Conservation (phyloP, 495 filamentous ascomycete genomes). For the Darksidea phi region DNA sequence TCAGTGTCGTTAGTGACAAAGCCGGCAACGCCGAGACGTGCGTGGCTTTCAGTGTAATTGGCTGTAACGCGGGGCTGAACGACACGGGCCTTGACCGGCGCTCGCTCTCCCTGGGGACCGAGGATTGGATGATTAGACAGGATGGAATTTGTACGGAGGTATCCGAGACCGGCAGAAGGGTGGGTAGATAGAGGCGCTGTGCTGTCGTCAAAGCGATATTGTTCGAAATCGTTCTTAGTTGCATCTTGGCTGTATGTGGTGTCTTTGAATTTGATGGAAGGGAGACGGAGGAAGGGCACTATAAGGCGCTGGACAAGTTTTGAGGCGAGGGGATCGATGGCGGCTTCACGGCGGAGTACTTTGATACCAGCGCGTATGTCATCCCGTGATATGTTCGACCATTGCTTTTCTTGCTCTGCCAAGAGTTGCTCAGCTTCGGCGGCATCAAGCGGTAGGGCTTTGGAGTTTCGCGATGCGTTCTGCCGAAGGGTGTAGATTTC, state of each 20-base stretch:
- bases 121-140: constrained; percentile 77
- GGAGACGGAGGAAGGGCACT: constrained; percentile 57
- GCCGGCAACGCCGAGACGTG: constrained; percentile 41
- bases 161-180: constrained; percentile 86
- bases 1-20: constrained; percentile 32
- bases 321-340: constrained; percentile 35
- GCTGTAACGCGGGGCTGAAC: constrained; percentile 46
- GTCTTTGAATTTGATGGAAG: constrained; percentile 24
- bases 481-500: constrained; percentile 22
- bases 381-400: constrained; percentile 16
- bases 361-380: constrained; percentile 28
- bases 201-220: constrained; percentile 12
- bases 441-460: constrained; percentile 13
- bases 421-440: constrained; percentile 22
- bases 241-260: neutral
- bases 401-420: constrained; percentile 5
- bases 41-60: neutral
- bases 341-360: constrained; percentile 22
- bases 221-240: constrained; percentile 19
- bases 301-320: constrained; percentile 49
- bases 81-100: constrained; percentile 68
- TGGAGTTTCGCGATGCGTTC: neutral
- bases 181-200: constrained; percentile 66
- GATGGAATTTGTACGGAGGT: constrained; percentile 68
- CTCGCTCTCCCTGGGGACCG: constrained; percentile 66